Conservation (phyloP, 1,284 basidiomycete species). For the Ustilago vetiveriae region DNA sequence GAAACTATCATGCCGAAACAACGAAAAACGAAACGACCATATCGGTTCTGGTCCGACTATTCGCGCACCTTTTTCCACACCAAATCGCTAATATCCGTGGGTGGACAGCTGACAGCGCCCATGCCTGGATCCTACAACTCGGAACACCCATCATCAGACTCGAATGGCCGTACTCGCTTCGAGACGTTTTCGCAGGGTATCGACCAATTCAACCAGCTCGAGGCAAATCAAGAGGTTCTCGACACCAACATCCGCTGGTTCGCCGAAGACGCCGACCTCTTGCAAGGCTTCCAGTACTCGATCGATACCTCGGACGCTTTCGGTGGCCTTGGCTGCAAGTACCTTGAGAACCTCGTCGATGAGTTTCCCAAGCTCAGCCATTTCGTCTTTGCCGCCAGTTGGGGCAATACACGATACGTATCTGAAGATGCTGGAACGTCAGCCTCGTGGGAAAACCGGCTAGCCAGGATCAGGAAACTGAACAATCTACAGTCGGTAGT, state of each 20-base stretch:
- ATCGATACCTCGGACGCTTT: constrained; percentile 58
- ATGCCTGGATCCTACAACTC: constrained; percentile 49
- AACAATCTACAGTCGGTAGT: constrained; percentile 53
- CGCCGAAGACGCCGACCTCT: constrained; percentile 58
- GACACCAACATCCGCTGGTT: constrained; percentile 62
- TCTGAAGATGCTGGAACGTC: constrained; percentile 4
- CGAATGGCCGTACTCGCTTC: constrained; percentile 33
- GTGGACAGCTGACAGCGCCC: constrained; percentile 38
- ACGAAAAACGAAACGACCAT: constrained; percentile 8
- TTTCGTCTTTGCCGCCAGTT: constrained; percentile 38
- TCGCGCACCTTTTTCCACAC: constrained; percentile 53
- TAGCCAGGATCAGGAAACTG: constrained; percentile 42
- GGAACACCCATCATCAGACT: neutral
- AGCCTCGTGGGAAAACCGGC: constrained; percentile 22
- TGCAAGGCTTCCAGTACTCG: constrained; percentile 58
- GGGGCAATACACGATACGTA: constrained; percentile 31
- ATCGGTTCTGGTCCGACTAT: constrained; percentile 62
- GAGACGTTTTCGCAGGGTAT: constrained; percentile 52
- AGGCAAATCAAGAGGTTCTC: constrained; percentile 48
- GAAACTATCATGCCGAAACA: neutral
- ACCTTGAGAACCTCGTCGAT: constrained; percentile 53
- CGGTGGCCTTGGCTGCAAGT: constrained; percentile 44
- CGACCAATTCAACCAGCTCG: constrained; percentile 39
- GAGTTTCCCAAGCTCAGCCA: constrained; percentile 59
- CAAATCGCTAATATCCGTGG: constrained; percentile 53